A percentile compares a stretch with the other conserved stretches of the same genome.
Conservation (phyloP, 345 rosid species). For the Excoecaria agallocha region DNA sequence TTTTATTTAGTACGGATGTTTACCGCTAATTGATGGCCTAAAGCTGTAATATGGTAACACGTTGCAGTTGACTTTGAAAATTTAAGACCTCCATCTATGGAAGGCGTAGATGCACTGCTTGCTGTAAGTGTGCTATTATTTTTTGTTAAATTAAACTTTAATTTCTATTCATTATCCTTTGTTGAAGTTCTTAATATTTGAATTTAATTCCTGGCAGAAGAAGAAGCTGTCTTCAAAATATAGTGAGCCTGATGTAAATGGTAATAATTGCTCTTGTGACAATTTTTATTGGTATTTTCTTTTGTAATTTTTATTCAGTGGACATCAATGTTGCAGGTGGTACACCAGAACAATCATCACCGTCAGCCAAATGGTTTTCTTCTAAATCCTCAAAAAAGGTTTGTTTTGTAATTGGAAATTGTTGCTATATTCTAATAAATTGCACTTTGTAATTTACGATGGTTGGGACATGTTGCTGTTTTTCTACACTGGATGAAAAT, state of each 20-base stretch:
- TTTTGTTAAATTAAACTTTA: not conserved
- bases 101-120: slow-evolving; percentile 57
- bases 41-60: not conserved
- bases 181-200: not conserved
- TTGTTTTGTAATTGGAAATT: slow-evolving; percentile 9
- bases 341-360: slow-evolving; percentile 42
- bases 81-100: slow-evolving; percentile 67
- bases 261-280: slow-evolving; percentile 35
- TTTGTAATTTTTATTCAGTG: not conserved
- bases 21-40: no score
- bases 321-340: slow-evolving; percentile 44
- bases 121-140: slow-evolving; percentile 37
- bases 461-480: not conserved
- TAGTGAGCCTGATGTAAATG: slow-evolving; percentile 48
- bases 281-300: not conserved
- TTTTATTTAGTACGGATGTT: not conserved
- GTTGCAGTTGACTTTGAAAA: slow-evolving; percentile 58
- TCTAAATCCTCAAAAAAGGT: slow-evolving; percentile 83
- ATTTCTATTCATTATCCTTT: not conserved
- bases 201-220: slow-evolving; percentile 38
- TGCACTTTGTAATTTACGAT: not conserved
- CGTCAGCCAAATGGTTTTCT: slow-evolving; percentile 74
- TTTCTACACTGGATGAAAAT: not conserved
- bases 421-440: not conserved
- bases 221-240: slow-evolving; percentile 51